Conservation (phyloP, 345 rosid species). For the Gynandropsis gynandra region DNA sequence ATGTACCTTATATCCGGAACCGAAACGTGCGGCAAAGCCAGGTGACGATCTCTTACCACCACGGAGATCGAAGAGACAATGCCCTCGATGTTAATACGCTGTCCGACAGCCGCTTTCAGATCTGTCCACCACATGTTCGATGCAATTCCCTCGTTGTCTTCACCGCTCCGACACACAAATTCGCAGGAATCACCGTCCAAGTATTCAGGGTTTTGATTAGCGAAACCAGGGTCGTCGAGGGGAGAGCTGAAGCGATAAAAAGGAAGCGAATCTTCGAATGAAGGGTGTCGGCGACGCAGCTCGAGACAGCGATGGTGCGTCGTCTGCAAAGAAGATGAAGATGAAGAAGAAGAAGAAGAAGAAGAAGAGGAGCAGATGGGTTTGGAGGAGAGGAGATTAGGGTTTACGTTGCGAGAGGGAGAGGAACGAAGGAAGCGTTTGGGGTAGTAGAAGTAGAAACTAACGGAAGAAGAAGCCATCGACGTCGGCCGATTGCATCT, state of each 20-base stretch:
- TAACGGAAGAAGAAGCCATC: constrained; percentile 37
- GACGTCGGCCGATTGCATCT: constrained; percentile 41
- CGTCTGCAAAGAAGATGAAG: constrained; percentile 30
- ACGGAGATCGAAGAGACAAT: constrained; percentile 56
- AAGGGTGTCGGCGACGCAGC: constrained; percentile 18
- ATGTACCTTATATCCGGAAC: constrained; percentile 67
- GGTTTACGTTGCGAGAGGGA: constrained; percentile 23
- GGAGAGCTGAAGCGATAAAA: constrained; percentile 38
- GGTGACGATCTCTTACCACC: constrained; percentile 50
- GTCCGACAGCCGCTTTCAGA: constrained; percentile 80
- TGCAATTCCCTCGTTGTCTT: constrained; percentile 28
- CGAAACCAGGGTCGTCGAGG: constrained; percentile 16
- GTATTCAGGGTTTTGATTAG: constrained; percentile 32
- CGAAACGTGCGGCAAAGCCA: constrained; percentile 69
- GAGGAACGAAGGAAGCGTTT: constrained; percentile 21
- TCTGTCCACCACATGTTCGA: constrained; percentile 96
- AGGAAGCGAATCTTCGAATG: constrained; percentile 24
- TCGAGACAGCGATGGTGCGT: constrained; percentile 36
- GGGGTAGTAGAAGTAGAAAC: constrained; percentile 33
- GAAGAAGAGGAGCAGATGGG: constrained; percentile 19
- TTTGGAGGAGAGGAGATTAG: constrained; percentile 29
- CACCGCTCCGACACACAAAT: constrained; percentile 1
- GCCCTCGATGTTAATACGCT: constrained; percentile 80
- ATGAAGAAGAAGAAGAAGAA: constrained; percentile 17
- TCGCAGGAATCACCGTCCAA: constrained; percentile 26